phyloP scores from a whole-genome alignment of 2,329 filamentous ascomycete genomes.

The Calonectria honghensis region DNA sequence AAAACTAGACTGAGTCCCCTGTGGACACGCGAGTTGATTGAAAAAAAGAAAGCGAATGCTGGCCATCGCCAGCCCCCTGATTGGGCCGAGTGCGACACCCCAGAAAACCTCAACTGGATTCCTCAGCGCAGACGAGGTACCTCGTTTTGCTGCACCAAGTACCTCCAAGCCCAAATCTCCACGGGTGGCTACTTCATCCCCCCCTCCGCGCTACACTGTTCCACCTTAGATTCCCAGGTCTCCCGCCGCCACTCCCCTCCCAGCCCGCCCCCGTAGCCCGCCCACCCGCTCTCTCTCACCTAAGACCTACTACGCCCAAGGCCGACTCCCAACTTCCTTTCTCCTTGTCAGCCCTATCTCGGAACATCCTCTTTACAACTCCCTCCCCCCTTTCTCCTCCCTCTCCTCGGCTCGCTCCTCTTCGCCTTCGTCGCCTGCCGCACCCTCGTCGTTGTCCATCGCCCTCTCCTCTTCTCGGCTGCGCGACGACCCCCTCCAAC shows the following conservation, averaged over 20 bases:
- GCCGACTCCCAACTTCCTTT: slow-evolving; percentile 40
- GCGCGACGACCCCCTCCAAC: slow-evolving; percentile 40
- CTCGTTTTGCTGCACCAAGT: slow-evolving; percentile 16
- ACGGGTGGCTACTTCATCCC: slow-evolving; percentile 11
- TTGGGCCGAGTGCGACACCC: slow-evolving; percentile 39
- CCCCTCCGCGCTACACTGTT: slow-evolving; percentile 37
- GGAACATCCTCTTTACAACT: slow-evolving; percentile 51
- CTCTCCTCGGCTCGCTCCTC: slow-evolving; percentile 23
- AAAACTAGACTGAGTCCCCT: slow-evolving; percentile 7
- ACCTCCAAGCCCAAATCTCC: not conserved
- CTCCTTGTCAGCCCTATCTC: slow-evolving; percentile 56
- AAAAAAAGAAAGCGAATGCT: slow-evolving; percentile 36
- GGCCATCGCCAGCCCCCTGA: slow-evolving; percentile 43
- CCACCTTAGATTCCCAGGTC: slow-evolving; percentile 31
- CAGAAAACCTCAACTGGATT: slow-evolving; percentile 34
- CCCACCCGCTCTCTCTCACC: slow-evolving; percentile 34
- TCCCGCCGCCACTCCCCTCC: slow-evolving; percentile 25
- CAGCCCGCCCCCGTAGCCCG: slow-evolving; percentile 36
- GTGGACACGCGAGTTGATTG: slow-evolving; percentile 42
- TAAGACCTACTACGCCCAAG: slow-evolving; percentile 40
- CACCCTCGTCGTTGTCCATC: slow-evolving; percentile 43
- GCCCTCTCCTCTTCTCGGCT: slow-evolving; percentile 34
- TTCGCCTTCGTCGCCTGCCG: slow-evolving; percentile 32
- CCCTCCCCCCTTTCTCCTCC: slow-evolving; percentile 40
- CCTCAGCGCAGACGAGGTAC: slow-evolving; percentile 28